Percentiles rank a stretch among this genome's conserved stretches.
Conservation (phyloP, 306 rosid genomes). For the Acacia confusa region DNA sequence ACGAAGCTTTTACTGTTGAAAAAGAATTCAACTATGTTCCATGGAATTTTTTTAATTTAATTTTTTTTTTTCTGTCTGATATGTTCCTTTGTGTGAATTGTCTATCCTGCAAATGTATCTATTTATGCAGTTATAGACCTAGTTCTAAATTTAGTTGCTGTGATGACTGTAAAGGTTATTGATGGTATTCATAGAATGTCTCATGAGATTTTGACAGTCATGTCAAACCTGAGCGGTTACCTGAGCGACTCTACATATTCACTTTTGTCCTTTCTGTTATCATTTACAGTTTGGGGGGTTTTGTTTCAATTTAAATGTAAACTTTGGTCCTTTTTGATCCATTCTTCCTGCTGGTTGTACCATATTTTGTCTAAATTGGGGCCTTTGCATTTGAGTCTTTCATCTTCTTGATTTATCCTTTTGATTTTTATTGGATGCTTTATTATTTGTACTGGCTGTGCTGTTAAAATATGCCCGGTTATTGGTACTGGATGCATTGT, state of each 20-base stretch:
- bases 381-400: not conserved
- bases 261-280: not conserved
- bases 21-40: not conserved
- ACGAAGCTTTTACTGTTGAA: not conserved
- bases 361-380: not conserved
- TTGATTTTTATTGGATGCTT: not conserved
- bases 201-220: conserved; percentile 39
- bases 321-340: not conserved
- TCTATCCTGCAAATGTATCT: not conserved
- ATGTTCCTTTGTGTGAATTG: not conserved
- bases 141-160: conserved; percentile 31
- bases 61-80: not conserved
- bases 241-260: conserved; percentile 38
- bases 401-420: not conserved
- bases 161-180: conserved; percentile 33
- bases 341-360: not conserved
- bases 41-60: not conserved
- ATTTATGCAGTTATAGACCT: not conserved
- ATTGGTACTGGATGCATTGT: not conserved
- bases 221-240: conserved; percentile 54
- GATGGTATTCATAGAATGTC: conserved; percentile 28
- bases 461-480: not conserved
- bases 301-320: not conserved
- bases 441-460: not conserved
- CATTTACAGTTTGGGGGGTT: not conserved